A percentile compares a stretch with the other conserved stretches of the same genome.
Evolutionary conservation across 2,329 filamentous ascomycete species (phyloP).

Genomic region (Phyllosticta paracitricarpa): DNA sequence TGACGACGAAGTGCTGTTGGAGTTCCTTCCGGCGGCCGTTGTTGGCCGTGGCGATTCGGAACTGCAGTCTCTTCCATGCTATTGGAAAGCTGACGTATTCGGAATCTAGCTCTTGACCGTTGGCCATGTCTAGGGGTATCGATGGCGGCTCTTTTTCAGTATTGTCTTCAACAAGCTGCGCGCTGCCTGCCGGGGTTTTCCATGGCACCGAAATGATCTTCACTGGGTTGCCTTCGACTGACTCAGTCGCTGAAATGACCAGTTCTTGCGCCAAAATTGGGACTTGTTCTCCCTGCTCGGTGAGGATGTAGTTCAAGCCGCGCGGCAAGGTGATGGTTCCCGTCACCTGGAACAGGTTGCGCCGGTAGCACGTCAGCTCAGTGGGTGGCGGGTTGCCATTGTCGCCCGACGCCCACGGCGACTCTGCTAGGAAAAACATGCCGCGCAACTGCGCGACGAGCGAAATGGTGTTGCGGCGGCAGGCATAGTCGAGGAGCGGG

Average conservation of each 20-base stretch:
- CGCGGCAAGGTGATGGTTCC: slow-evolving; percentile 76
- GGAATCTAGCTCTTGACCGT: slow-evolving; percentile 60
- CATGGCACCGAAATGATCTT: slow-evolving; percentile 95
- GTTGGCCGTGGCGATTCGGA: slow-evolving; percentile 90
- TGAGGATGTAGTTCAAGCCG: slow-evolving; percentile 68
- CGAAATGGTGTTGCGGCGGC: slow-evolving; percentile 51
- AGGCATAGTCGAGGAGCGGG: slow-evolving; percentile 55
- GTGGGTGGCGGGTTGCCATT: slow-evolving; percentile 50
- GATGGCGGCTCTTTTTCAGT: slow-evolving; percentile 78
- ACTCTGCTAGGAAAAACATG: slow-evolving; percentile 83
- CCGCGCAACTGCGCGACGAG: slow-evolving; percentile 72
- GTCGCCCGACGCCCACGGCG: slow-evolving; percentile 53
- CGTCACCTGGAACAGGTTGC: slow-evolving; percentile 93
- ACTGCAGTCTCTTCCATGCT: slow-evolving; percentile 87
- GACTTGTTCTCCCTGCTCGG: slow-evolving; percentile 73
- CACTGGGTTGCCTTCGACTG: slow-evolving; percentile 82
- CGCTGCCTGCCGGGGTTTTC: slow-evolving; percentile 85
- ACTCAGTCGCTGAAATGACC: slow-evolving; percentile 84
- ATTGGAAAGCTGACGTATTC: slow-evolving; percentile 88
- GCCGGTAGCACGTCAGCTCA: slow-evolving; percentile 89
- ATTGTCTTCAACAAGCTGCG: slow-evolving; percentile 55
- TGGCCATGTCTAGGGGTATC: slow-evolving; percentile 60
- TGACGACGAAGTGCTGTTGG: slow-evolving; percentile 89
- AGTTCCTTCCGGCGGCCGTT: slow-evolving; percentile 90
- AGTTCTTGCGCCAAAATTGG: slow-evolving; percentile 77